Evolutionary conservation across 140 eudicot species (phyloP).

Genomic region (Cichorium intybus): DNA sequence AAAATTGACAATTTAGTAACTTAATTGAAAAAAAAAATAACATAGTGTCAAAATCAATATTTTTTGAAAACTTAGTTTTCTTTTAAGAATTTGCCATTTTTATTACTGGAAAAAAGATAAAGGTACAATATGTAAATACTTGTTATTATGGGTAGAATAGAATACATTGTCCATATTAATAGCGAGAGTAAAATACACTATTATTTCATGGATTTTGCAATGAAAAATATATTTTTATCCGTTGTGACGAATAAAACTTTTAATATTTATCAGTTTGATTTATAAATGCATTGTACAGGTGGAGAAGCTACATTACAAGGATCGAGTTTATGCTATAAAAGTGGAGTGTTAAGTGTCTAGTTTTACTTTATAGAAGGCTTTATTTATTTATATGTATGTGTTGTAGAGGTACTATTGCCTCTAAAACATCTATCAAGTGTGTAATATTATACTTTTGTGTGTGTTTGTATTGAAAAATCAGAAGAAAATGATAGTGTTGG

Average conservation of each 20-base stretch:
- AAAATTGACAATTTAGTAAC: no score
- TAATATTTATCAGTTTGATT: neutral
- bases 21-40: no score
- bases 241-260: neutral
- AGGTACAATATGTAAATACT: no score
- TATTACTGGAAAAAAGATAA: no score
- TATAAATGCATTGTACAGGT: slow-evolving; percentile 33
- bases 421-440: slow-evolving; percentile 18
- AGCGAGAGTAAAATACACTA: neutral
- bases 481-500: no score
- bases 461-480: neutral
- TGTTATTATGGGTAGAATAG: no score
- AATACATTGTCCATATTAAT: no score
- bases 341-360: slow-evolving; percentile 6
- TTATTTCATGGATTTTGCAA: neutral
- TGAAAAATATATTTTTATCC: no score
- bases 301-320: slow-evolving; percentile 19
- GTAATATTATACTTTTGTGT: slow-evolving; percentile 11
- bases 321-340: slow-evolving; percentile 4
- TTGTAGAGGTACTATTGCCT: slow-evolving; percentile 25
- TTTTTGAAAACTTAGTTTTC: no score
- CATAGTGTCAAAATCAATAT: no score
- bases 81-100: no score
- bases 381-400: slow-evolving; percentile 16
- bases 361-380: slow-evolving; percentile 16